Evolutionary conservation across 371 early-diverging fungal species (phyloP), one percentile per base, ranked within the genome.

Genomic region (Funneliformis caledonium): DNA sequence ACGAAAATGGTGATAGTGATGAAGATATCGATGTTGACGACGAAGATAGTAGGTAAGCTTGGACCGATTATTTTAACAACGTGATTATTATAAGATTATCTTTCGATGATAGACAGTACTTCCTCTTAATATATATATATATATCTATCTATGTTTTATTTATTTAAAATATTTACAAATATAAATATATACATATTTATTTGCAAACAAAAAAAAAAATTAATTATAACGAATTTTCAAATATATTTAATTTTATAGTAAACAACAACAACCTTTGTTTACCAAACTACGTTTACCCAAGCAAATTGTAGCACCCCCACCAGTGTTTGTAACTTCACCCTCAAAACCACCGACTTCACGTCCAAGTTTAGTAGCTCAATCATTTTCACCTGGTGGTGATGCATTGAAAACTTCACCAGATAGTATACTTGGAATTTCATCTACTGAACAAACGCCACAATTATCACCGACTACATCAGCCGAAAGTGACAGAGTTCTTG

Each of bases 11-110:
- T 9, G 52, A 89, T 65, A 88, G 88, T 72, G 90, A 91, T 81
- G 88, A 89, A 68, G 91, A 87, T 47, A 88, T 89, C 43, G 90
- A 89, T 68, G 78, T 88, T 10, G 91, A 91, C 56, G 89, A 86
- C 52, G 90, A 91, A 62, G 88, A 88, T 31, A 83, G 77, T 68
- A 64, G 80, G 85, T 87, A 85, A 70, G 85, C 26, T 37, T 37
- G 37, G 37, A 37, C 37, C 1, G 37, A 37, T 37, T 37, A 37
- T 11, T 56, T 33, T 43, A 77, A 48, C 7, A 19, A 26, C 16
- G 26, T 42, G 56, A 19, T 16, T 7, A 19, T 6, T 19, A 56
- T 56, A 56, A 56, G 19, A 4, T 56, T 56, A 1, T 4, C 16
- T 52, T 19, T 52, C 6, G 16, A 16, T 56, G 7, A 19, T 16